Base-by-base conservation (phyloP, 2,329 filamentous ascomycete species). In the Ophiosphaerella herpotricha region DNA sequence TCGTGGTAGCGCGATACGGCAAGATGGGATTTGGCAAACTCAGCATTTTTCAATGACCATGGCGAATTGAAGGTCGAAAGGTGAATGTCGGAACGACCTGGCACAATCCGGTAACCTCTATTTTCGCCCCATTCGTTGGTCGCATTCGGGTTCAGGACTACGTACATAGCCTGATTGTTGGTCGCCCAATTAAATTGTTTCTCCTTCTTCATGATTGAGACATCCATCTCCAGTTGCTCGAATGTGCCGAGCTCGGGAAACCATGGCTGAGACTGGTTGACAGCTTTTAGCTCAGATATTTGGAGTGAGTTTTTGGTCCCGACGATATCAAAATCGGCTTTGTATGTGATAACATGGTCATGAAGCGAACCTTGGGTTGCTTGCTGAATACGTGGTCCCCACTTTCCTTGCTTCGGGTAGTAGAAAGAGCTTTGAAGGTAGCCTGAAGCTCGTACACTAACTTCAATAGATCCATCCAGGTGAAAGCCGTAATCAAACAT, bases 101-200 rank as follows among this genome's bases (percentile, higher is more conserved):
- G 58, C 5, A 61, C 45, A 43, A 83, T 73, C 16, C 78, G 75
- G 59, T 82, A 85, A 5, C 81, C 82, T 6, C 77, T 75, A 11
- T 72, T 70, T 64, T 82, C 78, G 47, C 82, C 82, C 57, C 76
- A 81, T 2, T 66, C 60, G 60, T 84, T 85, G 1, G 63, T 70
- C 4, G 67, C 61, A 39, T 80, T 77, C 31, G 71, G 75, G 55
- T 84, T 85, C 34, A 84, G 67, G n/a, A 85, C 73, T 0, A 76
- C 61, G 50, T 80, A 79, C 60, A 77, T 76, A 6, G 72, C 77
- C 24, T 70, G 64, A 56, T 84, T 84, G 43, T 69, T 58, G 2
- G 63, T 39, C 5, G 71, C 72, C 77, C 80, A 85, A 52, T 78
- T 75, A 39, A 82, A 73, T 18, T 78, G 73, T 26, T 77, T 72